These are phyloP conservation scores for Lathyrus tuberosus DNA, from an alignment of 306 rosid genomes.

Conservation along the genomic window DNA sequence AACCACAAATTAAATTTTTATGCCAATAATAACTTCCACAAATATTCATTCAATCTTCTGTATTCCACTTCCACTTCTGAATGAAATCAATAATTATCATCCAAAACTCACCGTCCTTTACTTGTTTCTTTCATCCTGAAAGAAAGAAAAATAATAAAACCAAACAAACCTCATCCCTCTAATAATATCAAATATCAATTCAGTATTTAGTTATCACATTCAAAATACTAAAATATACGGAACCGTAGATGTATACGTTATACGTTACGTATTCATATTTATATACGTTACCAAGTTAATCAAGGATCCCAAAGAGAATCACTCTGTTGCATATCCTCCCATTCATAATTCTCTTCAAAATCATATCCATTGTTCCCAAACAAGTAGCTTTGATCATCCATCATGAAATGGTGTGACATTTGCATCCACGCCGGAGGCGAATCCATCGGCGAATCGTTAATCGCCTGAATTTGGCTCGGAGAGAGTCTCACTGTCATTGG, in stretches of 20 bases:
- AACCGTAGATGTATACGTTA: background rate
- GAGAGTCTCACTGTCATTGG: constrained; percentile 53
- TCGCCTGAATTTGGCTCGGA: constrained; percentile 59
- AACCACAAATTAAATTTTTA: constrained; percentile 20
- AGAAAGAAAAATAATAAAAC: background rate
- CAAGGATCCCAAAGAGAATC: constrained; percentile 57
- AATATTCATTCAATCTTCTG: background rate
- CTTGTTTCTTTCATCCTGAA: constrained; percentile 22
- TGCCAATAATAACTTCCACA: constrained; percentile 7
- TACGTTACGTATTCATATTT: background rate
- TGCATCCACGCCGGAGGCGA: constrained; percentile 59
- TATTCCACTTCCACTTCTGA: constrained; percentile 10
- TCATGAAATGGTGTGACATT: constrained; percentile 43
- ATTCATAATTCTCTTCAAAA: constrained; percentile 40
- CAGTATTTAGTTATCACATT: background rate
- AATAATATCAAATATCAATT: background rate
- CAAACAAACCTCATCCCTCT: constrained; percentile 7
- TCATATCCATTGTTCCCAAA: constrained; percentile 42
- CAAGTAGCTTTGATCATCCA: constrained; percentile 41
- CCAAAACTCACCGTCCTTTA: constrained; percentile 19
- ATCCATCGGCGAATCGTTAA: constrained; percentile 59
- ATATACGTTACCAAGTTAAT: constrained; percentile 16
- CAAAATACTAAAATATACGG: constrained; percentile 17
- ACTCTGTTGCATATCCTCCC: constrained; percentile 45
- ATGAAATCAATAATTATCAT: background rate